Base-by-base conservation (phyloP, 257 asterid species). In the Prunella vulgaris region DNA sequence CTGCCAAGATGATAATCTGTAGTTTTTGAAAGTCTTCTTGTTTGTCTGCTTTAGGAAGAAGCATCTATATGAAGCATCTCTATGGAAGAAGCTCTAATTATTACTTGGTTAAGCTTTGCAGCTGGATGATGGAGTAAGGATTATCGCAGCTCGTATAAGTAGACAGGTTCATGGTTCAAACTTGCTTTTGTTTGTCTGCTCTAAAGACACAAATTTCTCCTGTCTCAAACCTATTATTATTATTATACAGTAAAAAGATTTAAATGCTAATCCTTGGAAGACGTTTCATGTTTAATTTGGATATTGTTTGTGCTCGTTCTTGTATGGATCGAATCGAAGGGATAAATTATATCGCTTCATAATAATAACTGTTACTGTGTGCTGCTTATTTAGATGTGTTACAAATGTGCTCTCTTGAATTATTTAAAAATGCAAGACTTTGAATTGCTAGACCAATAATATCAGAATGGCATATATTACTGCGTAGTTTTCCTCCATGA, bases 101-200 rank as follows among this genome's bases (percentile, higher is more conserved):
- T 58, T 81, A 81, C 84, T 63, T 70, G 80, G 77, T 85, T 78
- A 66, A 33, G 71, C 71, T 15, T 71, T 49, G 73, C 71, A 69
- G 76, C 70, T 68, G 73, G 68, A 28, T 65, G 64, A 60, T 58
- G n/a, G 60, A 48, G 49, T 71, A 68, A 74, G 76, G 53, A 74
- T 71, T 69, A 68, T 68, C 68, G 56, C 73, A 58, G 74, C 74
- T 63, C 37, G 53, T 75, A 54, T 66, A 56, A 61, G 61, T 65
- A 75, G 77, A 32, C 40, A 76, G 59, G 73, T n/a, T 62, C 67
- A 20, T 68, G 66, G 57, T 38, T 51, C 49, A 38, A 27, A 37
- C 69, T 60, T 67, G 71, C 64, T 76, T 65, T 65, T 33, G 76
- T 65, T 70, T 54, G 76, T 77, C 75, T 67, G 38, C 71, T 69